Conservation (phyloP, 2,329 filamentous ascomycete genomes). For the Niveomyces coronatus region DNA sequence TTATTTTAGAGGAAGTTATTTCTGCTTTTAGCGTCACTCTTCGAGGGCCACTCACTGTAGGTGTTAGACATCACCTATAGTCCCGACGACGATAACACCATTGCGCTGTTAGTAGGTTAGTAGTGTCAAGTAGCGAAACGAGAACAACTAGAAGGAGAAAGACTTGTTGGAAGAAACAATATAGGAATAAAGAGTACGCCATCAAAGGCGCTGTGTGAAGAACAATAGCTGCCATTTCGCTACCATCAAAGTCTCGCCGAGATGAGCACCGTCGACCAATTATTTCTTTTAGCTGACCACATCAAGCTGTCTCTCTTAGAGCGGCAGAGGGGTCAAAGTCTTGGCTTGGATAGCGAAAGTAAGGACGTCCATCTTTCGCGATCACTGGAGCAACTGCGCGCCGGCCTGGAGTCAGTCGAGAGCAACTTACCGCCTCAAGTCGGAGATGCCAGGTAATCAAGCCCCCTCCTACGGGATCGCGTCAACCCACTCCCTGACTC, state of each 20-base stretch:
- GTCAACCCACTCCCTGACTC: background rate
- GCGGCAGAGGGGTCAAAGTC: slow-evolving; percentile 71
- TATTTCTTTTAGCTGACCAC: slow-evolving; percentile 90
- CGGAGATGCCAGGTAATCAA: slow-evolving; percentile 49
- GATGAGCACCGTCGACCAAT: slow-evolving; percentile 51
- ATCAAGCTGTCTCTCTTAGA: slow-evolving; percentile 94
- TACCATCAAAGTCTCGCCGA: background rate
- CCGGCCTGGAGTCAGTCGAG: slow-evolving; percentile 66
- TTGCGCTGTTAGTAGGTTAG: too few relatives aligned
- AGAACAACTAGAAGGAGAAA: too few relatives aligned
- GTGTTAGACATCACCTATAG: too few relatives aligned
- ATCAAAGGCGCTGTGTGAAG: too few relatives aligned
- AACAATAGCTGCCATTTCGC: too few relatives aligned
- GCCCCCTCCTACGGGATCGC: too few relatives aligned
- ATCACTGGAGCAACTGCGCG: slow-evolving; percentile 75
- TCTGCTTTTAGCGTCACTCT: too few relatives aligned
- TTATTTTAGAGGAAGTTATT: too few relatives aligned
- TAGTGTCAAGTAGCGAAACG: too few relatives aligned
- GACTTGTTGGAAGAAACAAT: slow-evolving; percentile 11
- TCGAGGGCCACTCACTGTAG: too few relatives aligned
- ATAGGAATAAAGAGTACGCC: slow-evolving; percentile 10
- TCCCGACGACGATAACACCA: too few relatives aligned
- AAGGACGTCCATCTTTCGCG: slow-evolving; percentile 85
- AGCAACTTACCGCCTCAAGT: slow-evolving; percentile 51
- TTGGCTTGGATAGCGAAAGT: slow-evolving; percentile 66